These are phyloP conservation scores for Mycosphaerelloides madeirae DNA, from an alignment of 2,329 filamentous ascomycete species.

Conservation along the genomic window DNA sequence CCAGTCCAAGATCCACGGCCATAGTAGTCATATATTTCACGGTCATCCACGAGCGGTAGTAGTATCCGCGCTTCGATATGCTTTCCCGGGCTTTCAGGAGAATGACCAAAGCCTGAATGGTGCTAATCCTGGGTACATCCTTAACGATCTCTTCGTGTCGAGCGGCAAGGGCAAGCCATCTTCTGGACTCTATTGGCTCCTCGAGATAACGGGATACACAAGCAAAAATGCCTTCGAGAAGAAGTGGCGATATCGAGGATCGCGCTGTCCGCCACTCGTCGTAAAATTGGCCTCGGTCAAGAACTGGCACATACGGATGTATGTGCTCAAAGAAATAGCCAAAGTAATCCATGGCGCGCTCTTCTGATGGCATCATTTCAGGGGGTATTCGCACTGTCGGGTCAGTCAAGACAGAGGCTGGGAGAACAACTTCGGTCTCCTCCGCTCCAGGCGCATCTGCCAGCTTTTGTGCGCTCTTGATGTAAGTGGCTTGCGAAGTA, in stretches of 20 bases:
- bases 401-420: slow-evolving; percentile 64
- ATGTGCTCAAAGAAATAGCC: slow-evolving; percentile 86
- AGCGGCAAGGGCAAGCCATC: slow-evolving; percentile 87
- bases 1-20: slow-evolving; percentile 83
- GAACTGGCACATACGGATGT: slow-evolving; percentile 85
- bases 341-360: slow-evolving; percentile 77
- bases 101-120: slow-evolving; percentile 82
- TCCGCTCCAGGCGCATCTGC: slow-evolving; percentile 61
- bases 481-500: slow-evolving; percentile 80
- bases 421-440: slow-evolving; percentile 67
- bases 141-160: slow-evolving; percentile 90
- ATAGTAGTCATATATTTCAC: slow-evolving; percentile 88
- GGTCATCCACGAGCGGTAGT: slow-evolving; percentile 95
- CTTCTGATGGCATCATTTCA: slow-evolving; percentile 86
- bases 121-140: slow-evolving; percentile 84
- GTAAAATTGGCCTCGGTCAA: slow-evolving; percentile 78
- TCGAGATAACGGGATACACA: slow-evolving; percentile 80
- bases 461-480: slow-evolving; percentile 59
- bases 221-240: slow-evolving; percentile 87
- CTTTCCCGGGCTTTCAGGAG: slow-evolving; percentile 87
- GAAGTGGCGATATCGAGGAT: slow-evolving; percentile 78
- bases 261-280: slow-evolving; percentile 83
- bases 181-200: slow-evolving; percentile 76
- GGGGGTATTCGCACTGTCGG: slow-evolving; percentile 81
- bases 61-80: slow-evolving; percentile 89